Conservation (phyloP, 495 filamentous ascomycete genomes). For the Daldinia childiae region DNA sequence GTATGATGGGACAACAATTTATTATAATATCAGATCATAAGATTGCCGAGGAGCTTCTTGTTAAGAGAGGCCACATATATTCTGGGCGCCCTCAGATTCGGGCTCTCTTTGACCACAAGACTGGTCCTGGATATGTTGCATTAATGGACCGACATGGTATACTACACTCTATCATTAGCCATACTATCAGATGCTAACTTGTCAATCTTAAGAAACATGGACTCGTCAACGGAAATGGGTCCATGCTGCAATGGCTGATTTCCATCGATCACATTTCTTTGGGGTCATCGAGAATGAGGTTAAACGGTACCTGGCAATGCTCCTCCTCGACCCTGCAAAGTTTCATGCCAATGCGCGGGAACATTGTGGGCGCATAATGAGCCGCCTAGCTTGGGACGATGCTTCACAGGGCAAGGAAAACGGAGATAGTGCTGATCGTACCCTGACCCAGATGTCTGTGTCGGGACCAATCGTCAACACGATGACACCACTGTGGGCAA, state of each 20-base stretch:
- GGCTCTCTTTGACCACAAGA: slow-evolving; percentile 58
- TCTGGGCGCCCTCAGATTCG: slow-evolving; percentile 61
- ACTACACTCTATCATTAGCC: background rate
- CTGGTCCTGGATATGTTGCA: slow-evolving; percentile 56
- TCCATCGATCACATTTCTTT: slow-evolving; percentile 58
- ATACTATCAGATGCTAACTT: background rate
- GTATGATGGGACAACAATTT: slow-evolving; percentile 58
- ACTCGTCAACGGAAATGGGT: slow-evolving; percentile 58
- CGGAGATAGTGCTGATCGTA: slow-evolving; percentile 56
- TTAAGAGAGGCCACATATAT: slow-evolving; percentile 63
- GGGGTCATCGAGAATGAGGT: slow-evolving; percentile 59
- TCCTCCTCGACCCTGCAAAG: slow-evolving; percentile 56
- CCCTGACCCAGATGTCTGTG: slow-evolving; percentile 59
- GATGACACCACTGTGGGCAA: slow-evolving; percentile 56
- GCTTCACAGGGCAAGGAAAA: slow-evolving; percentile 54
- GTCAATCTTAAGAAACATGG: slow-evolving; percentile 50
- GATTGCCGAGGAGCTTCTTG: slow-evolving; percentile 65
- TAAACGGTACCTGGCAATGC: slow-evolving; percentile 52
- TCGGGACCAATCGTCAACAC: slow-evolving; percentile 60
- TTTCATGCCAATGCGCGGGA: slow-evolving; percentile 57
- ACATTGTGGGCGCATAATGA: slow-evolving; percentile 59
- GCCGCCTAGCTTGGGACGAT: slow-evolving; percentile 58
- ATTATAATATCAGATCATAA: slow-evolving; percentile 65
- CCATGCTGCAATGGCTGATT: slow-evolving; percentile 59
- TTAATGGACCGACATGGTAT: slow-evolving; percentile 61